phyloP scores from a whole-genome alignment of 345 rosid genomes.

The Hibiscus tridactylites region DNA sequence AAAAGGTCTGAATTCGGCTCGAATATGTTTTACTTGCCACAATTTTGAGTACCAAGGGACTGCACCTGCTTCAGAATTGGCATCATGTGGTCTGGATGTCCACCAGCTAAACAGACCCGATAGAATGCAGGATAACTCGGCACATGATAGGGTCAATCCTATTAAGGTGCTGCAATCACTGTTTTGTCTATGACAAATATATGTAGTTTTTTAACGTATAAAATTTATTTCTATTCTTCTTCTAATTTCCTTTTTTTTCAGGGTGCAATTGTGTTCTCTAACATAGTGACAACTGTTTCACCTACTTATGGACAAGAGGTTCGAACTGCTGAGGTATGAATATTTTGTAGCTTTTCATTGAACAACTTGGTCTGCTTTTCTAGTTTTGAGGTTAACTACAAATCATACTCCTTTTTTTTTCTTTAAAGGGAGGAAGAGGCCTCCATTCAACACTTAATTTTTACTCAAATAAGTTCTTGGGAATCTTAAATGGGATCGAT shows the following conservation, averaged over 20 bases:
- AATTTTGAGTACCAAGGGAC: conserved; percentile 98
- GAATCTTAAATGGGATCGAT: conserved; percentile 90
- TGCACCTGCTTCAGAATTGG: conserved; percentile 75
- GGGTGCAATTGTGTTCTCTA: conserved; percentile 96
- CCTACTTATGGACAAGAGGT: conserved; percentile 96
- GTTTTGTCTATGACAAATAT: neutral
- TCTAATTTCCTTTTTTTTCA: conserved; percentile 22
- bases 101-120: conserved; percentile 86
- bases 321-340: conserved; percentile 76
- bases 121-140: conserved; percentile 87
- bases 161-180: conserved; percentile 48
- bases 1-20: conserved; percentile 87
- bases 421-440: conserved; percentile 78
- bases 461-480: conserved; percentile 77
- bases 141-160: conserved; percentile 76
- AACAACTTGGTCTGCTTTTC: neutral
- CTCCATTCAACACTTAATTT: conserved; percentile 77
- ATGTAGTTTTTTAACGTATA: neutral
- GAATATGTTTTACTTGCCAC: conserved; percentile 97
- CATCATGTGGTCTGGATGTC: conserved; percentile 91
- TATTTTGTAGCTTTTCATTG: conserved; percentile 1
- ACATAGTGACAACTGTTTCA: conserved; percentile 93
- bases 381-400: neutral
- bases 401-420: neutral
- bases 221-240: neutral